A percentile compares a stretch with the other conserved stretches of the same genome.
These are phyloP conservation scores for Coemansia sp. DNA, from an alignment of 192 early-diverging fungal genomes.

Conservation along the genomic window DNA sequence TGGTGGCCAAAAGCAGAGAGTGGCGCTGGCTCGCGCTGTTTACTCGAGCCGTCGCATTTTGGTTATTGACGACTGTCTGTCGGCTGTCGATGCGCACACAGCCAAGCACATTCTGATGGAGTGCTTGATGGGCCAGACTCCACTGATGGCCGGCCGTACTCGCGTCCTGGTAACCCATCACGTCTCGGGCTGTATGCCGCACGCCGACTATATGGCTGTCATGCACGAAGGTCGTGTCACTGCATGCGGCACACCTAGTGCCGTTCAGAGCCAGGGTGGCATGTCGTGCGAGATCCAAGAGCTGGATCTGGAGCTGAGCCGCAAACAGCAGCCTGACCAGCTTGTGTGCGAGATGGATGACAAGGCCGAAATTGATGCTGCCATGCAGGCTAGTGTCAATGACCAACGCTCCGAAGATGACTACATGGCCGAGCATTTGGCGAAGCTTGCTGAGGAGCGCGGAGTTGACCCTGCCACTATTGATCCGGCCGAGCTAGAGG, in stretches of 20 bases:
- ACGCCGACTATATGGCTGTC: slow-evolving; percentile 60
- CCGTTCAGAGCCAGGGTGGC: slow-evolving; percentile 53
- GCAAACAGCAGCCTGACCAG: slow-evolving; percentile 16
- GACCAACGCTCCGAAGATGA: slow-evolving; percentile 21
- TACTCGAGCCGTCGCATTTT: slow-evolving; percentile 73
- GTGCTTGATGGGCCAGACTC: slow-evolving; percentile 65
- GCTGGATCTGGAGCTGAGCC: slow-evolving; percentile 13
- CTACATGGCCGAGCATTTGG: slow-evolving; percentile 7
- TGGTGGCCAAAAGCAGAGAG: slow-evolving; percentile 87
- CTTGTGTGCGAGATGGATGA: slow-evolving; percentile 14
- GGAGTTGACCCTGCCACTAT: slow-evolving; percentile 32
- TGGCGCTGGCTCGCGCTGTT: slow-evolving; percentile 84
- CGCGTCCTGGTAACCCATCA: slow-evolving; percentile 93
- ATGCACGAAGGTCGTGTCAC: slow-evolving; percentile 68
- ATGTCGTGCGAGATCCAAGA: slow-evolving; percentile 17
- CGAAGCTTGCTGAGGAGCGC: slow-evolving; percentile 30
- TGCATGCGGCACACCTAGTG: slow-evolving; percentile 56
- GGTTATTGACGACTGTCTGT: slow-evolving; percentile 88
- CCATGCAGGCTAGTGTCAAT: slow-evolving; percentile 29
- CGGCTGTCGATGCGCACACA: slow-evolving; percentile 97
- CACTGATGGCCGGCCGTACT: slow-evolving; percentile 74
- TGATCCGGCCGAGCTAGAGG: slow-evolving; percentile 18
- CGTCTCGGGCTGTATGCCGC: slow-evolving; percentile 67
- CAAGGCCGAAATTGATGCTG: background rate
- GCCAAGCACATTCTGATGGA: slow-evolving; percentile 81